Conservation (phyloP, 495 filamentous ascomycete genomes). For the Neohortaea acidophila region DNA sequence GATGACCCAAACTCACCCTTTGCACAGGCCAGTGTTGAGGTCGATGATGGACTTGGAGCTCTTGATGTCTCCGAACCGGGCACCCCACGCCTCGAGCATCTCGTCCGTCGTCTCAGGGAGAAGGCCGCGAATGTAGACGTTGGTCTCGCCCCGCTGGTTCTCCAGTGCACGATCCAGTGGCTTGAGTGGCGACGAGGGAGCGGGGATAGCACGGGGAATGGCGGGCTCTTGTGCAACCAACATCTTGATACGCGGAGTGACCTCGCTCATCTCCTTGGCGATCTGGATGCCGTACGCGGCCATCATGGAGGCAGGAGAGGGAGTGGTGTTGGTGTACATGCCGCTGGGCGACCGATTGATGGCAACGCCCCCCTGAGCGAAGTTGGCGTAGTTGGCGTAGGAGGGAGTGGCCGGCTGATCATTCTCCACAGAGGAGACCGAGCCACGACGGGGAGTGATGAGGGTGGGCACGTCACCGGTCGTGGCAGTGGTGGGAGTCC, state of each 20-base stretch:
- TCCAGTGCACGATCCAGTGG: slow-evolving; percentile 81
- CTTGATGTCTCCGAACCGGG: slow-evolving; percentile 77
- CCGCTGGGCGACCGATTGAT: slow-evolving; percentile 43
- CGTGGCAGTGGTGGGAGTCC: slow-evolving; percentile 25
- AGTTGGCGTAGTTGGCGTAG: slow-evolving; percentile 33
- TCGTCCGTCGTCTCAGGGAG: slow-evolving; percentile 90
- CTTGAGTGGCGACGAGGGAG: slow-evolving; percentile 53
- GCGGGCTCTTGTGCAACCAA: slow-evolving; percentile 58
- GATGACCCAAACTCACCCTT: slow-evolving; percentile 49
- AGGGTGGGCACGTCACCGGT: slow-evolving; percentile 29
- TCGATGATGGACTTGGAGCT: slow-evolving; percentile 97
- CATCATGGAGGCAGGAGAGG: slow-evolving; percentile 47
- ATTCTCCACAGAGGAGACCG: slow-evolving; percentile 49
- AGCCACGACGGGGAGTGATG: slow-evolving; percentile 31
- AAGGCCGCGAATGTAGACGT: slow-evolving; percentile 94
- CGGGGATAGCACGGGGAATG: slow-evolving; percentile 81
- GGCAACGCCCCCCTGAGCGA: slow-evolving; percentile 36
- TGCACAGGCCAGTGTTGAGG: slow-evolving; percentile 74
- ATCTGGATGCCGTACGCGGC: slow-evolving; percentile 27
- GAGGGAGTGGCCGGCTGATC: slow-evolving; percentile 44
- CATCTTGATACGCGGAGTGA: slow-evolving; percentile 44
- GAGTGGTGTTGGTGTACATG: slow-evolving; percentile 29
- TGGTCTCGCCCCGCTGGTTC: slow-evolving; percentile 74
- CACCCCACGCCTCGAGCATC: slow-evolving; percentile 63
- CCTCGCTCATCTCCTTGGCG: slow-evolving; percentile 39